phyloP scores from a whole-genome alignment of 202 grass and related monocot species.

The Bolboschoenoplectus hybrid region DNA sequence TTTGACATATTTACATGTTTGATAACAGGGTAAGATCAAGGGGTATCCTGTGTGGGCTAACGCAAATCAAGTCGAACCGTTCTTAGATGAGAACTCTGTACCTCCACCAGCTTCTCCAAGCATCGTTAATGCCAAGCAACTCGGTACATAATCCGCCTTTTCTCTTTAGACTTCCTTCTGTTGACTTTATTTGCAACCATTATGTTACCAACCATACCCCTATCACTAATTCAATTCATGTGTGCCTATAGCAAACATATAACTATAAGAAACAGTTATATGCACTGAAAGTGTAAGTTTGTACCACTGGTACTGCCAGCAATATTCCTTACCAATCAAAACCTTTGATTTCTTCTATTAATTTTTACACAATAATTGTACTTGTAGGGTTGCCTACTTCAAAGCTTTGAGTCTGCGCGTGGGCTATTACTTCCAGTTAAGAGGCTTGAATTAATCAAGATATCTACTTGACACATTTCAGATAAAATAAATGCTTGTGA shows the following conservation, averaged over 20 bases:
- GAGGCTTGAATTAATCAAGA: slow-evolving; percentile 5
- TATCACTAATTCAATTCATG: slow-evolving; percentile 3
- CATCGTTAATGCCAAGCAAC: slow-evolving; percentile 77
- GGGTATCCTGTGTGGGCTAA: slow-evolving; percentile 66
- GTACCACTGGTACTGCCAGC: too few relatives aligned
- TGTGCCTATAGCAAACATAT: not conserved
- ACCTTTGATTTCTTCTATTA: not conserved
- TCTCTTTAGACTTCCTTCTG: not conserved
- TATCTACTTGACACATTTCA: slow-evolving; percentile 19
- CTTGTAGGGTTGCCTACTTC: slow-evolving; percentile 63
- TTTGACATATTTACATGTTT: not conserved
- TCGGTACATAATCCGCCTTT: slow-evolving; percentile 48
- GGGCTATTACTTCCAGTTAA: slow-evolving; percentile 27
- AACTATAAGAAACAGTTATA: not conserved
- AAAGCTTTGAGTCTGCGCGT: slow-evolving; percentile 51
- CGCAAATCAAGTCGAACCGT: slow-evolving; percentile 62
- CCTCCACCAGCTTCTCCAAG: slow-evolving; percentile 66
- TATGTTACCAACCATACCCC: not conserved
- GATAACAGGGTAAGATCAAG: slow-evolving; percentile 67
- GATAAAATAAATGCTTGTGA: slow-evolving; percentile 21
- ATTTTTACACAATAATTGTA: slow-evolving; percentile 17
- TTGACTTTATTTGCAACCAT: not conserved
- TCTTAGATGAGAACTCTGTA: slow-evolving; percentile 57
- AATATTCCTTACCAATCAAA: not conserved
- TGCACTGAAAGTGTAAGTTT: not conserved